Evolutionary conservation across 2,329 filamentous ascomycete species (phyloP).

Genomic region (Parastagonospora avenae): DNA sequence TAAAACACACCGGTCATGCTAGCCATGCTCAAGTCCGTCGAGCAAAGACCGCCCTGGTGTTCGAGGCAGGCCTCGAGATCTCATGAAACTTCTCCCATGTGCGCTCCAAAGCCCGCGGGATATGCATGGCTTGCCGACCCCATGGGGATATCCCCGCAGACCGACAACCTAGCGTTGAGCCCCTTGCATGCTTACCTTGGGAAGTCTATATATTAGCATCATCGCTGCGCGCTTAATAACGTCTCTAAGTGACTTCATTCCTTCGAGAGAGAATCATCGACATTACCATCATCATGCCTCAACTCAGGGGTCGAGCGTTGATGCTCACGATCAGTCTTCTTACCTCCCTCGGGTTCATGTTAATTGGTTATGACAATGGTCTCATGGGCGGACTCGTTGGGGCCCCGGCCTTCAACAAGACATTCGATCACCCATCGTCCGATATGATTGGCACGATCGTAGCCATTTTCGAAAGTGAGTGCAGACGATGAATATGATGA

Average conservation of each 20-base stretch:
- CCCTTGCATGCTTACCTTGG: background rate
- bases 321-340: constrained; percentile 23
- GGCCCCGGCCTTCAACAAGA: constrained; percentile 61
- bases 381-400: constrained; percentile 45
- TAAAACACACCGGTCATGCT: too few relatives aligned
- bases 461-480: constrained; percentile 25
- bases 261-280: too few relatives aligned
- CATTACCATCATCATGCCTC: constrained; percentile 11
- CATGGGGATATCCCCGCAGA: constrained; percentile 7
- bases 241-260: too few relatives aligned
- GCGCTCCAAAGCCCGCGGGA: constrained; percentile 9
- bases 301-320: constrained; percentile 19
- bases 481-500: background rate
- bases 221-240: too few relatives aligned
- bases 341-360: constrained; percentile 40
- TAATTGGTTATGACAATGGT: constrained; percentile 64
- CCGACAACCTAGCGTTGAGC: background rate
- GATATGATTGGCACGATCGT: constrained; percentile 26
- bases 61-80: background rate
- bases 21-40: background rate
- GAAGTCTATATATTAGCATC: too few relatives aligned
- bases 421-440: constrained; percentile 17
- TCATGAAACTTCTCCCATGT: background rate
- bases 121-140: constrained; percentile 2
- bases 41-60: background rate